A percentile compares a stretch with the other conserved stretches of the same genome.
These are phyloP conservation scores for Ceratobasidium sp. DNA, from an alignment of 1,284 basidiomycete species.

Conservation along the genomic window DNA sequence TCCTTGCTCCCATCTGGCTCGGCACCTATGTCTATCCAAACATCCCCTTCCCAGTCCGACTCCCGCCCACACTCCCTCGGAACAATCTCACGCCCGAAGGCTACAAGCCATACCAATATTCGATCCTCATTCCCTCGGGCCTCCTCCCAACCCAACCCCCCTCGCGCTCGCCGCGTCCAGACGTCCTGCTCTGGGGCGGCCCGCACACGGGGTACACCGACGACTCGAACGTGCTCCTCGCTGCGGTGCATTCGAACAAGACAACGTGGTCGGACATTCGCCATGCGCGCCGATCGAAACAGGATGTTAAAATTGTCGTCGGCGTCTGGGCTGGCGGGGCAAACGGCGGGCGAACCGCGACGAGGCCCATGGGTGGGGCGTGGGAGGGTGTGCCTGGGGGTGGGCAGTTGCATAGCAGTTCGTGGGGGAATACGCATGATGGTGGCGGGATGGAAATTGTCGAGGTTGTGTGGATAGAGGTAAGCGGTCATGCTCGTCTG, in stretches of 20 bases:
- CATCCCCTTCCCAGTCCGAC: slow-evolving; percentile 44
- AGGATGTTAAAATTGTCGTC: slow-evolving; percentile 45
- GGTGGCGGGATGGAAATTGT: slow-evolving; percentile 48
- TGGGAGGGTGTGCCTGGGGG: slow-evolving; percentile 22
- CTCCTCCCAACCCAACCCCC: slow-evolving; percentile 29
- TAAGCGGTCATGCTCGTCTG: slow-evolving; percentile 7
- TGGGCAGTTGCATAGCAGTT: slow-evolving; percentile 41
- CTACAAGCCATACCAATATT: slow-evolving; percentile 40
- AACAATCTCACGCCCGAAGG: slow-evolving; percentile 30
- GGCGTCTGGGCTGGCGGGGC: slow-evolving; percentile 45
- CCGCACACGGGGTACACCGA: slow-evolving; percentile 48
- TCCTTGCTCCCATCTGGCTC: slow-evolving; percentile 43
- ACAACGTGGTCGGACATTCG: slow-evolving; percentile 30
- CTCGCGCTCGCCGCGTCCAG: slow-evolving; percentile 17
- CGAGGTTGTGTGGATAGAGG: slow-evolving; percentile 44
- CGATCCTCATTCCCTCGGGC: slow-evolving; percentile 23
- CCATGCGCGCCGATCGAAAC: background rate
- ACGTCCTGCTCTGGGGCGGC: slow-evolving; percentile 30
- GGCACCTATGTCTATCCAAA: slow-evolving; percentile 50
- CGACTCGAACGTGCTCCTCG: slow-evolving; percentile 48
- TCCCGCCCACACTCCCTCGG: slow-evolving; percentile 10
- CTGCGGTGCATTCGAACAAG: slow-evolving; percentile 24
- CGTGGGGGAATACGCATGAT: slow-evolving; percentile 49
- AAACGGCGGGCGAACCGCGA: slow-evolving; percentile 22
- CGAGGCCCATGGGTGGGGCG: slow-evolving; percentile 23